These are phyloP conservation scores for Rostrohypoxylon terebratum DNA, from an alignment of 495 filamentous ascomycete species.

Conservation along the genomic window DNA sequence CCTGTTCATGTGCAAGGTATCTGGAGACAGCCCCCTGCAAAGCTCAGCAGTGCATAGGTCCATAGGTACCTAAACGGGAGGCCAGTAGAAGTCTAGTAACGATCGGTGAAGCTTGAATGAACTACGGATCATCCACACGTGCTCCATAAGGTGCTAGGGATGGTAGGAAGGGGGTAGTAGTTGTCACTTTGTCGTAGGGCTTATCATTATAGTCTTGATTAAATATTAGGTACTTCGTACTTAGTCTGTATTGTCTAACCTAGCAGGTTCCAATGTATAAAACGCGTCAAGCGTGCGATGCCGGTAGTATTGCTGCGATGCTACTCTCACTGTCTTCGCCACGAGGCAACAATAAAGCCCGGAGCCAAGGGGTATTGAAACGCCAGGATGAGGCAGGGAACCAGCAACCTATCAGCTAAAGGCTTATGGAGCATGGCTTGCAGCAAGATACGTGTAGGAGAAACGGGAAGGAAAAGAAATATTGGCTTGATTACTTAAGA, in stretches of 20 bases:
- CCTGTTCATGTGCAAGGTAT: constrained; percentile 1
- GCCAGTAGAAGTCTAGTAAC: not conserved
- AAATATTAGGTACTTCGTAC: too few species aligned
- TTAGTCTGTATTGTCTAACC: too few species aligned
- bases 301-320: not conserved
- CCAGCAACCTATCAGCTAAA: not conserved
- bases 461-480: not conserved
- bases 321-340: constrained; percentile 5
- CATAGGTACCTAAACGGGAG: too few species aligned
- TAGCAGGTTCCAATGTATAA: too few species aligned
- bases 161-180: constrained; percentile 8
- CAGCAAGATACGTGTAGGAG: not conserved
- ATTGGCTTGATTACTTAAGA: not conserved
- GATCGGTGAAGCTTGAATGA: constrained; percentile 35
- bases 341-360: not conserved
- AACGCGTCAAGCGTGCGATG: not conserved
- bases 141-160: not conserved
- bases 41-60: not conserved
- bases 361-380: not conserved
- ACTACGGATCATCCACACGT: constrained; percentile 12
- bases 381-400: not conserved
- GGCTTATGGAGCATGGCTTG: not conserved
- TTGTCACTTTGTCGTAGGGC: not conserved
- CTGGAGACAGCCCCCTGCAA: not conserved
- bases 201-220: not conserved